Base-by-base conservation (phyloP, 2,329 filamentous ascomycete genomes). In the Microsporum canis region DNA sequence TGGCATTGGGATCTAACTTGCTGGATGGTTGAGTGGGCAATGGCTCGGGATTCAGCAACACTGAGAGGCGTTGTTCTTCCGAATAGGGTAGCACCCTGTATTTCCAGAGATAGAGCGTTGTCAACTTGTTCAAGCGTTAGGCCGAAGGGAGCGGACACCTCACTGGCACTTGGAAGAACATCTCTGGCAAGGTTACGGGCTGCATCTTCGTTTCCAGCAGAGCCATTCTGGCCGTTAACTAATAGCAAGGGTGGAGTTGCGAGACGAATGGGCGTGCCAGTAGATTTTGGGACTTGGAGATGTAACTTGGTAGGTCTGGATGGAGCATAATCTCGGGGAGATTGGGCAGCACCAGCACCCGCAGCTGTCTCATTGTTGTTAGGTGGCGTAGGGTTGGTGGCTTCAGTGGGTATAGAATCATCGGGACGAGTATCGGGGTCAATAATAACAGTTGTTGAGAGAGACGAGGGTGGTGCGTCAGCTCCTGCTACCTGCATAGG, bases 401-500 rank as follows among this genome's bases (percentile, higher is more conserved):
- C 27, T 5, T 33, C 14, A 5, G 29, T 36, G 6, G 31, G 55
- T 39, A 41, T n/a, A 38, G 33, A 8, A 29, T 29, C 55, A n/a
- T 27, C 29, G 17, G 33, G 34, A 57, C n/a, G 38, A 33, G 17
- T 57, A 33, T 38, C 34, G 1, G 55, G 55, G 31, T 53, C 8
- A 33, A 12, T 53, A 14, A n/a, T 53, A 14, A 53, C 31, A 34
- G 23, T 31, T 12, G 12, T 53, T n/a, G 49, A 53, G n/a, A 53
- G 49, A 3, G 31, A 53, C 10, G 49, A 53, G 6, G 49, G 29
- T 5, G 49, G 49, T 5, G 17, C 29, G 8, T 53, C 49, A 14
- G 27, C 27, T 12, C 39, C n/a, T 43, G 39, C 10, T 43, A 4
- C 10, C 3, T 38, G 55, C 0, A 89, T 89, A 47, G 91, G 91